phyloP scores from a whole-genome alignment of 495 filamentous ascomycete genomes.

The Talaromyces wortmannii region DNA sequence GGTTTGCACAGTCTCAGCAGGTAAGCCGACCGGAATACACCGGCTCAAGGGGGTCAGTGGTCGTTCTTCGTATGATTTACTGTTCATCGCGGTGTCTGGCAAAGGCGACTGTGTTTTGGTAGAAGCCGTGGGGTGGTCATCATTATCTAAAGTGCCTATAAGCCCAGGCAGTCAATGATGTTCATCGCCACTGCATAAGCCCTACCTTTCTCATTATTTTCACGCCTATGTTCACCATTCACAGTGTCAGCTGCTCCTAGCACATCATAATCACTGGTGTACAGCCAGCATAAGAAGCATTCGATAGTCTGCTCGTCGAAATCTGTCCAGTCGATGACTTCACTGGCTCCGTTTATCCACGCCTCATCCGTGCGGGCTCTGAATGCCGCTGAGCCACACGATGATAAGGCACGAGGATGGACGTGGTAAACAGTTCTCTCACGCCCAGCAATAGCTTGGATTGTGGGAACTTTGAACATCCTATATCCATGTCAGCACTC shows the following conservation, averaged over 20 bases:
- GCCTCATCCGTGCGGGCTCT: neutral
- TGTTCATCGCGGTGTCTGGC: neutral
- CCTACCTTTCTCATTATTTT: neutral
- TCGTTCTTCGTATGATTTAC: constrained; percentile 1
- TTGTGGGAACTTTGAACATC: constrained; percentile 1
- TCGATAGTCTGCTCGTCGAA: constrained; percentile 10
- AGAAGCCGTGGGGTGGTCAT: neutral
- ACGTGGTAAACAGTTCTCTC: neutral
- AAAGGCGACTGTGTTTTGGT: neutral
- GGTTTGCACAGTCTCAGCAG: no score
- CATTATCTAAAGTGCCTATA: neutral
- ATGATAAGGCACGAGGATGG: no score
- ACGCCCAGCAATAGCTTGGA: constrained; percentile 1
- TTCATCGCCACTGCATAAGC: constrained; percentile 1
- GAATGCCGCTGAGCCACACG: no score
- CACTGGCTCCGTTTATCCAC: neutral
- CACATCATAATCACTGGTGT: constrained; percentile 4
- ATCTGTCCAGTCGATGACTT: constrained; percentile 3
- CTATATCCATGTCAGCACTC: neutral
- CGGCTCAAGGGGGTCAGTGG: neutral
- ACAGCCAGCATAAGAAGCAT: constrained; percentile 8
- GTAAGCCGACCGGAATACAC: no score
- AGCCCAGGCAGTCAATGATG: neutral
- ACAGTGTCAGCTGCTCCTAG: neutral
- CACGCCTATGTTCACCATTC: constrained; percentile 1